phyloP scores from a whole-genome alignment of 371 early-diverging fungal species.

The Globomyces sp. region DNA sequence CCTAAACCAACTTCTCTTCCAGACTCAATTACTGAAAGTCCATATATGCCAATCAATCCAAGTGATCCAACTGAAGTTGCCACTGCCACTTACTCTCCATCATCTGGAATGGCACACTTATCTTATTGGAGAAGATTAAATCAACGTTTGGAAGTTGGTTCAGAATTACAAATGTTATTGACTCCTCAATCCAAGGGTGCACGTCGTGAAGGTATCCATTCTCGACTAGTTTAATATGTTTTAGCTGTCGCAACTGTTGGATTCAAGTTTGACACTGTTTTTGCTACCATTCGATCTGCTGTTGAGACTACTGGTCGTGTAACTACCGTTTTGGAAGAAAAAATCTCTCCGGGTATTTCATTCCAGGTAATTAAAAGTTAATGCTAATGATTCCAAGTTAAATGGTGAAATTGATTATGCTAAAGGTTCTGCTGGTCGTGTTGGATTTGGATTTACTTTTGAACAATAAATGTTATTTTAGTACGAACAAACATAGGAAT shows the following conservation, averaged over 20 bases:
- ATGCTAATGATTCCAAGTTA: constrained; percentile 21
- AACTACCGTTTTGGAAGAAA: constrained; percentile 88
- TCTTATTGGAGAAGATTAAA: constrained; percentile 90
- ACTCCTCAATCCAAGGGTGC: constrained; percentile 40
- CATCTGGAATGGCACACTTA: constrained; percentile 78
- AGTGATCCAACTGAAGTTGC: constrained; percentile 58
- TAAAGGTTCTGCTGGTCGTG: constrained; percentile 59
- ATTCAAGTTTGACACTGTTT: constrained; percentile 93
- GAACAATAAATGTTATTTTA: constrained; percentile 25
- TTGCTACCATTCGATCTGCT: constrained; percentile 87
- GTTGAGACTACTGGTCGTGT: constrained; percentile 88
- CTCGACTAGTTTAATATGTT: constrained; percentile 26
- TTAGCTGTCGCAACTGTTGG: constrained; percentile 86
- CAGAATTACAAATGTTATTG: constrained; percentile 82
- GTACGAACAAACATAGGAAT: neutral
- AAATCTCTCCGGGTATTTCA: constrained; percentile 89
- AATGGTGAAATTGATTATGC: constrained; percentile 95
- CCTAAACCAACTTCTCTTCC: constrained; percentile 40
- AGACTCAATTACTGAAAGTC: constrained; percentile 37
- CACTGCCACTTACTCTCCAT: constrained; percentile 75
- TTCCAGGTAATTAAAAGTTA: constrained; percentile 60
- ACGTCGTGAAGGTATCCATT: constrained; percentile 49
- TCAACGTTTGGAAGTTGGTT: constrained; percentile 90
- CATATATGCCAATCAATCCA: constrained; percentile 48
- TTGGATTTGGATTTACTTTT: constrained; percentile 40